Percentiles rank a stretch among this genome's conserved stretches.
Evolutionary conservation across 495 filamentous ascomycete species (phyloP).

Genomic region (Niebla homalea): DNA sequence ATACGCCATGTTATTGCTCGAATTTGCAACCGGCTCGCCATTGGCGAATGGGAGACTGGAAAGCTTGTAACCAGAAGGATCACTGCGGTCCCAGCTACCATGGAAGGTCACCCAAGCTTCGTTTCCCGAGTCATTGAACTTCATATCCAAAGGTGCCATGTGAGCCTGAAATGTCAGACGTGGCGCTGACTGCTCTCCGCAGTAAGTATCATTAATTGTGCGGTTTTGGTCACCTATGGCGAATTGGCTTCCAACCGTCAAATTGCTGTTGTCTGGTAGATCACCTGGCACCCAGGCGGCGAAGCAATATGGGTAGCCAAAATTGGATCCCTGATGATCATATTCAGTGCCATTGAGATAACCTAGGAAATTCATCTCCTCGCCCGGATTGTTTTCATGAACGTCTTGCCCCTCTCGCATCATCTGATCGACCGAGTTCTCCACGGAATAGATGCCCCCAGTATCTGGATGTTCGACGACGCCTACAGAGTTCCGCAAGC

Average conservation of each 20-base stretch:
- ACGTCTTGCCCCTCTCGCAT: slow-evolving; percentile 42
- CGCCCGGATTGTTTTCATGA: slow-evolving; percentile 57
- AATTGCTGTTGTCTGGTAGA: slow-evolving; percentile 26
- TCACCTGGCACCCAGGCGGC: slow-evolving; percentile 42
- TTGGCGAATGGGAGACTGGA: slow-evolving; percentile 29
- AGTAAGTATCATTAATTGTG: slow-evolving; percentile 35
- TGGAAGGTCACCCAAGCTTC: slow-evolving; percentile 40
- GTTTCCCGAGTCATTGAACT: slow-evolving; percentile 31
- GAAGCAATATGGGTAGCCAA: slow-evolving; percentile 60
- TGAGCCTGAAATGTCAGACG: slow-evolving; percentile 45
- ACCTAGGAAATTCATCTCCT: slow-evolving; percentile 63
- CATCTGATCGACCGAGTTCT: slow-evolving; percentile 60
- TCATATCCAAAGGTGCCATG: slow-evolving; percentile 47
- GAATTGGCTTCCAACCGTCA: slow-evolving; percentile 23
- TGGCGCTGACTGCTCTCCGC: slow-evolving; percentile 29
- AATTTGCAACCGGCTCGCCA: slow-evolving; percentile 29
- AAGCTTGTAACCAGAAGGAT: slow-evolving; percentile 44
- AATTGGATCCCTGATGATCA: slow-evolving; percentile 31
- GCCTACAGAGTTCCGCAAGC: slow-evolving; percentile 59
- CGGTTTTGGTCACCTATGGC: slow-evolving; percentile 27
- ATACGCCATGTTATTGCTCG: slow-evolving; percentile 28
- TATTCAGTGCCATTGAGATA: slow-evolving; percentile 34
- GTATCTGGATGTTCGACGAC: slow-evolving; percentile 42
- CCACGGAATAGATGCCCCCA: slow-evolving; percentile 51
- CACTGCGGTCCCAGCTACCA: slow-evolving; percentile 43